Conservation (phyloP, 2,329 filamentous ascomycete species). For the Fusarium albosuccineum region DNA sequence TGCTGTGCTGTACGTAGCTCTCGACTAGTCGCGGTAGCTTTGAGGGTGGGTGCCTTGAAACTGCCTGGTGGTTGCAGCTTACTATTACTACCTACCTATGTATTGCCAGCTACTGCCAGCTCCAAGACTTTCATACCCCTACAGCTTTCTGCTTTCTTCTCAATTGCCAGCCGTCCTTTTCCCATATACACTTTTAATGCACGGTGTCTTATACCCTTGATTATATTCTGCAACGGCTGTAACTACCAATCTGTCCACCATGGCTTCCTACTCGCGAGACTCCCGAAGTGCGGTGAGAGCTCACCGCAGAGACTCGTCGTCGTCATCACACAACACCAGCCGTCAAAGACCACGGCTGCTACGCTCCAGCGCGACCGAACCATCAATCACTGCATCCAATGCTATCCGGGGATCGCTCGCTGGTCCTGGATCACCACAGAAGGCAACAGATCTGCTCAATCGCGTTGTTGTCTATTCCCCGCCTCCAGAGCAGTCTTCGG, state of each 20-base stretch:
- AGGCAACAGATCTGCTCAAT: constrained; percentile 68
- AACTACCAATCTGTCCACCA: constrained; percentile 19
- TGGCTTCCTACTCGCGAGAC: constrained; percentile 46
- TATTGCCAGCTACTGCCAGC: constrained; percentile 39
- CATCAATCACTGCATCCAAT: constrained; percentile 69
- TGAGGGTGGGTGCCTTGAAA: constrained; percentile 40
- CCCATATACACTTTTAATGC: constrained; percentile 26
- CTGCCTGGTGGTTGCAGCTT: constrained; percentile 19
- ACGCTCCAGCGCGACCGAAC: constrained; percentile 68
- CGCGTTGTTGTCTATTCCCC: constrained; percentile 64
- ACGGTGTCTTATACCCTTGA: constrained; percentile 11
- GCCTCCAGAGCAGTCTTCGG: constrained; percentile 37
- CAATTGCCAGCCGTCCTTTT: constrained; percentile 33
- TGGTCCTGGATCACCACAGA: constrained; percentile 61
- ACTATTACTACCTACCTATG: constrained; percentile 28
- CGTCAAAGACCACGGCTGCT: constrained; percentile 66
- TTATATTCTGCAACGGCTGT: background rate
- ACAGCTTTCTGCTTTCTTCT: constrained; percentile 25
- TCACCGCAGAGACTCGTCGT: constrained; percentile 47
- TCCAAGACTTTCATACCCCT: constrained; percentile 15
- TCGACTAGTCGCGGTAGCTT: constrained; percentile 31
- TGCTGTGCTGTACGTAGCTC: background rate
- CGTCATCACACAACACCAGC: constrained; percentile 40
- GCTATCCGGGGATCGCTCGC: constrained; percentile 65
- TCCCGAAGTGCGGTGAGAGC: constrained; percentile 43